These are phyloP conservation scores for Boletus edulis DNA, from an alignment of 768 basidiomycete genomes.

Conservation along the genomic window DNA sequence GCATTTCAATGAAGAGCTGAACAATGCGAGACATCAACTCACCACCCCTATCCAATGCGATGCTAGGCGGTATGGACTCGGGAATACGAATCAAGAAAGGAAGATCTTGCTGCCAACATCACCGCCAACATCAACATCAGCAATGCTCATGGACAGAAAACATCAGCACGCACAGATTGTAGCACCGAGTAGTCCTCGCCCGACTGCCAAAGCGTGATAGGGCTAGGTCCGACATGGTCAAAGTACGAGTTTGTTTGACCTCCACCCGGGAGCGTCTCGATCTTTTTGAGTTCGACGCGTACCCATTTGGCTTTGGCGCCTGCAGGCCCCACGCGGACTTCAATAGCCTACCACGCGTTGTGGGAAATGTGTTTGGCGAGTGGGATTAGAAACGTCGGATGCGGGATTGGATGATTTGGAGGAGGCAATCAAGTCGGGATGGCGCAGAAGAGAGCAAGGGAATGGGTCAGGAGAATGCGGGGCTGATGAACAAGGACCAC, in stretches of 20 bases:
- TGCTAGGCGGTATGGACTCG: conserved; percentile 85
- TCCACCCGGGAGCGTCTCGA: conserved; percentile 78
- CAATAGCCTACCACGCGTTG: conserved; percentile 61
- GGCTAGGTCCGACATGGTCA: conserved; percentile 79
- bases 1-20: neutral
- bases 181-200: conserved; percentile 70
- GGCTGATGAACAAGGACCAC: conserved; percentile 30
- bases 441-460: neutral
- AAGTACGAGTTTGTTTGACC: conserved; percentile 68
- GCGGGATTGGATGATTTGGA: neutral
- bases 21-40: conserved; percentile 13
- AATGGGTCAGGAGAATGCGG: conserved; percentile 2
- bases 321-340: conserved; percentile 71
- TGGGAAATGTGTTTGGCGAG: neutral
- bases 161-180: conserved; percentile 50
- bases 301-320: conserved; percentile 93
- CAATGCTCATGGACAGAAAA: neutral
- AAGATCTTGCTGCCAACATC: conserved; percentile 66
- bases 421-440: neutral
- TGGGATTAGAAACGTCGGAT: neutral
- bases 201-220: conserved; percentile 80
- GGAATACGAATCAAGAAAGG: conserved; percentile 91
- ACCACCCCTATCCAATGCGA: conserved; percentile 78
- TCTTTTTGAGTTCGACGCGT: conserved; percentile 85
- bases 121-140: neutral